Percentiles rank a stretch among this genome's conserved stretches.
These are phyloP conservation scores for Nitzschia inconspicua DNA, from an alignment of 108 stramenopile species.

Conservation along the genomic window DNA sequence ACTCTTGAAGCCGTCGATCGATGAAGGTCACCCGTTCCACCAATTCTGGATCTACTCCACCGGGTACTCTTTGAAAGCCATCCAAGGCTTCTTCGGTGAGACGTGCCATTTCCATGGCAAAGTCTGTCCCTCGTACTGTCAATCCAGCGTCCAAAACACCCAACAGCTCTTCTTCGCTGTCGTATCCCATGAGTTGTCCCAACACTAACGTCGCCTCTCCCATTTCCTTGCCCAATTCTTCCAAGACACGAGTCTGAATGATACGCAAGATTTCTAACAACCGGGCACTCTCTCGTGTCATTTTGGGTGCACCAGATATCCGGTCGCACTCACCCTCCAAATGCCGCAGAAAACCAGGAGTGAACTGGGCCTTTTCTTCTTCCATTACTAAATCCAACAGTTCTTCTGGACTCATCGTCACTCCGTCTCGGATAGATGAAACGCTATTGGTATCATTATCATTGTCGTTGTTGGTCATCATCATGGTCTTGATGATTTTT, in stretches of 20 bases:
- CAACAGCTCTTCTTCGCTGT: conserved; percentile 52
- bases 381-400: conserved; percentile 52
- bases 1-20: conserved; percentile 49
- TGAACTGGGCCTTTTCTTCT: conserved; percentile 56
- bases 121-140: conserved; percentile 61
- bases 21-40: conserved; percentile 50
- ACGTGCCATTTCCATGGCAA: conserved; percentile 55
- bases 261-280: conserved; percentile 64
- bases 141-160: conserved; percentile 76
- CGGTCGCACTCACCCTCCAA: conserved; percentile 75
- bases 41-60: conserved; percentile 59
- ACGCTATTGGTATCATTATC: too few relatives aligned
- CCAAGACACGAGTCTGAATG: conserved; percentile 74
- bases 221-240: conserved; percentile 68
- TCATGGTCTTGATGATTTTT: conserved; percentile 57
- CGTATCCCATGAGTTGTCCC: conserved; percentile 73
- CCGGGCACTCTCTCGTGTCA: conserved; percentile 51
- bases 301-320: conserved; percentile 36
- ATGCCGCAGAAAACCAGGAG: conserved; percentile 72
- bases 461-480: conserved; percentile 10
- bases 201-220: conserved; percentile 73
- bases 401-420: conserved; percentile 30
- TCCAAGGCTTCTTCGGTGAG: conserved; percentile 71
- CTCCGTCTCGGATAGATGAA: conserved; percentile 1
- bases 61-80: conserved; percentile 53